A percentile compares a stretch with the other conserved stretches of the same genome.
phyloP scores from a whole-genome alignment of 1,139 yeast genomes.

The Yamadazyma atlantica region DNA sequence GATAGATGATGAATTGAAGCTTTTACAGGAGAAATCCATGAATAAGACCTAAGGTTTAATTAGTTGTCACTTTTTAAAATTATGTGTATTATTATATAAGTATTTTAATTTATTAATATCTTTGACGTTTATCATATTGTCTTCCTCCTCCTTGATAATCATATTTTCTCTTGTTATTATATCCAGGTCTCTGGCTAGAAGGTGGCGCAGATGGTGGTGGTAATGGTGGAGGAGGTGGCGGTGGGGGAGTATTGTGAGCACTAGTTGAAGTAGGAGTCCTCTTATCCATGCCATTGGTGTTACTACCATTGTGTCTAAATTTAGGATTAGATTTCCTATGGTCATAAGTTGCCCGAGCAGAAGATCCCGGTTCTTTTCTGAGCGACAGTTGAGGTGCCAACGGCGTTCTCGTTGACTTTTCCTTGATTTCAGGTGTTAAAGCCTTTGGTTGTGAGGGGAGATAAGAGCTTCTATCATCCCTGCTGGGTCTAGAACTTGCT shows the following conservation, averaged over 20 bases:
- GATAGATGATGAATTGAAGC: slow-evolving; percentile 31
- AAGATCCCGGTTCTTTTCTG: slow-evolving; percentile 1
- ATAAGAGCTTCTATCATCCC: slow-evolving; percentile 1
- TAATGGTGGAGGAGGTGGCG: slow-evolving; percentile 20
- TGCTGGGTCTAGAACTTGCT: not conserved
- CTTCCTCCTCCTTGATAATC: slow-evolving; percentile 24
- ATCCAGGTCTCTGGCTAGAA: slow-evolving; percentile 3
- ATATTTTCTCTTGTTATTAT: slow-evolving; percentile 26
- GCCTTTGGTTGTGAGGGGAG: slow-evolving; percentile 4
- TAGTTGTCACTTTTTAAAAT: not conserved
- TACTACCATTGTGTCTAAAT: not conserved
- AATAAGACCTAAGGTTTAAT: not conserved
- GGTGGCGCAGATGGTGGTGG: slow-evolving; percentile 22
- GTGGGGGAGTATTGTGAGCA: too few relatives aligned
- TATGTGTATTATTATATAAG: not conserved
- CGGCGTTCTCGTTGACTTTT: slow-evolving; percentile 5
- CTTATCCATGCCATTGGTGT: not conserved
- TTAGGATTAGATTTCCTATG: slow-evolving; percentile 1
- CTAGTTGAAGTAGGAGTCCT: slow-evolving; percentile 1
- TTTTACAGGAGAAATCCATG: slow-evolving; percentile 7
- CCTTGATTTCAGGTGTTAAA: slow-evolving; percentile 2
- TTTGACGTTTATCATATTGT: slow-evolving; percentile 33
- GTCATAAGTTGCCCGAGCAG: slow-evolving; percentile 1
- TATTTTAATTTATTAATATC: slow-evolving; percentile 18
- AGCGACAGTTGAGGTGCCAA: slow-evolving; percentile 14